Conservation (phyloP, 2,329 filamentous ascomycete species). For the Neonectria faginata region DNA sequence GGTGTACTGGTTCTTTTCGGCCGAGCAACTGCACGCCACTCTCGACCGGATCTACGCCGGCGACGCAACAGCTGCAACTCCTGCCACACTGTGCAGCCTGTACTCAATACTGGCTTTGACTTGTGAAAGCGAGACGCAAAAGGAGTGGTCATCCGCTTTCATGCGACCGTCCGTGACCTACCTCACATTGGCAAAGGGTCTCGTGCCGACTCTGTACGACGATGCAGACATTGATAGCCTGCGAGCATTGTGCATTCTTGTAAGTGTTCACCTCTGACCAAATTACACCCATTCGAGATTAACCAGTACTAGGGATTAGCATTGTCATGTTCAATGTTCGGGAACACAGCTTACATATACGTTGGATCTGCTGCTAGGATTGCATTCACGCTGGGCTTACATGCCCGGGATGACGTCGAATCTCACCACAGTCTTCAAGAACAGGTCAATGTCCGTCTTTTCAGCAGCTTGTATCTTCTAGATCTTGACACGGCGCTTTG, state of each 20-base stretch:
- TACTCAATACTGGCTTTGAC: constrained; percentile 27
- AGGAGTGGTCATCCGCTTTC: constrained; percentile 13
- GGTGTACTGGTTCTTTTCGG: constrained; percentile 28
- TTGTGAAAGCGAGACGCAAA: constrained; percentile 22
- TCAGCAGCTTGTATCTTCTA: constrained; percentile 19
- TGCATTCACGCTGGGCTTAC: constrained; percentile 22
- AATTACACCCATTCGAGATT: not conserved
- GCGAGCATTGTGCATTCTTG: constrained; percentile 20
- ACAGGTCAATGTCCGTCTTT: constrained; percentile 21
- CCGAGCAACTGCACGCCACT: constrained; percentile 19
- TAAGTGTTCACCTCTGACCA: not conserved
- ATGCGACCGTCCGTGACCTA: constrained; percentile 24
- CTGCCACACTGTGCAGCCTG: constrained; percentile 18
- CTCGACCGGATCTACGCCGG: constrained; percentile 28
- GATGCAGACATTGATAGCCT: constrained; percentile 26
- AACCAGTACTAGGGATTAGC: constrained; percentile 12
- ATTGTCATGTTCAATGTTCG: constrained; percentile 27
- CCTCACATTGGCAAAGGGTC: constrained; percentile 23
- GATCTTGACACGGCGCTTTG: constrained; percentile 23
- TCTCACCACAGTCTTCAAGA: constrained; percentile 21
- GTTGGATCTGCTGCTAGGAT: constrained; percentile 23
- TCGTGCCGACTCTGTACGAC: constrained; percentile 24
- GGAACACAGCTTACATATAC: constrained; percentile 27
- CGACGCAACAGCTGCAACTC: constrained; percentile 21
- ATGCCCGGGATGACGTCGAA: constrained; percentile 12